Evolutionary conservation across 2,329 filamentous ascomycete genomes (phyloP), one percentile per base, ranked within the genome.

Genomic region (Hypoxylon sp.): DNA sequence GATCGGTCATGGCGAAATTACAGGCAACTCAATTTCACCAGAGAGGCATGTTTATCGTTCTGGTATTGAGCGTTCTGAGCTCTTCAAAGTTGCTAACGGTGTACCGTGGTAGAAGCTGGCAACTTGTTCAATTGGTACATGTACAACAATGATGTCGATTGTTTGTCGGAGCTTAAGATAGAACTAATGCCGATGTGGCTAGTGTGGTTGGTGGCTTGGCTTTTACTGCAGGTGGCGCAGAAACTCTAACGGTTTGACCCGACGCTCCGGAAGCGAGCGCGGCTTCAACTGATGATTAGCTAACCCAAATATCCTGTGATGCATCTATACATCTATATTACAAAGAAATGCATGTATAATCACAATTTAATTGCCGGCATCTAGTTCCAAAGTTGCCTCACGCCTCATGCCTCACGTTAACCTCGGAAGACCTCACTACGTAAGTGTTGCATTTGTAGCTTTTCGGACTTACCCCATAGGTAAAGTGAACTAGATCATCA

Each of bases 1-100:
- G 84, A 77, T 94, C 86, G 69, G 83, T 80, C 84, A 88, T 87
- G 48, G 32, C 71, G 62, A 45, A 34, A 30, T 2, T 23, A 11
- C 1, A n/a, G 14, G 1, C 55, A 23, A 4, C 13, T 30, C 3
- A 41, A 55, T 14, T 43, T 56, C 45, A 55, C 43, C 17, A 32
- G 36, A 36, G 36, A 11, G 2, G 11, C 43, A 65, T 65, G 32
- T 53, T 65, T 51, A 45, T 60, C 14, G 56, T 59, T 62, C 14
- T 58, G 32, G 51, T 43, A 34, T 62, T 41, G 41, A 61, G 49
- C n/a, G 56, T 58, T 28, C 17, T 1, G 51, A 61, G 48, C 43
- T 63, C 48, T 41, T 50, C 36, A 10, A 43, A 32, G 25, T 34
- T 34, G 48, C 7, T n/a, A 43, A 30, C n/a, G 2, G 14, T 49